Percentiles rank a stretch among this genome's conserved stretches.
These are phyloP conservation scores for Isabelozyma heimii DNA, from an alignment of 805 yeast species.

Conservation along the genomic window DNA sequence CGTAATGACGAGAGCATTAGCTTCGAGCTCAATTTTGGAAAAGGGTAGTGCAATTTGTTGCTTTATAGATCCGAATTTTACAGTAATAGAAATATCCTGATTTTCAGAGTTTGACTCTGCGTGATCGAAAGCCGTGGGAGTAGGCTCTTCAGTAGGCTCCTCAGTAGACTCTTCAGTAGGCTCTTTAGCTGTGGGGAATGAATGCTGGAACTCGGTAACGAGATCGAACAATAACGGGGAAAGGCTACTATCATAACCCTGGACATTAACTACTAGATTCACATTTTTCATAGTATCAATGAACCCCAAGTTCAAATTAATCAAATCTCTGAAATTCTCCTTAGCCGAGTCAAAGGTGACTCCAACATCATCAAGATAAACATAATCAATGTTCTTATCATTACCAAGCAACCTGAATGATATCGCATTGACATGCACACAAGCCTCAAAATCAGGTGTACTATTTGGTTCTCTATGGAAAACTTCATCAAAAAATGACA, in stretches of 20 bases:
- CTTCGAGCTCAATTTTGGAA: neutral
- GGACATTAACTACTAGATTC: slow-evolving; percentile 10
- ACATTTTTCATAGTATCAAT: slow-evolving; percentile 3
- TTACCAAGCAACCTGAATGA: slow-evolving; percentile 1
- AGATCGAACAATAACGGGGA: slow-evolving; percentile 7
- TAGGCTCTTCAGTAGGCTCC: neutral
- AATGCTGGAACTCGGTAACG: neutral
- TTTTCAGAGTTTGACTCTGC: neutral
- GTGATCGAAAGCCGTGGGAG: neutral
- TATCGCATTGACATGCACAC: neutral
- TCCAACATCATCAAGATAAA: slow-evolving; percentile 9
- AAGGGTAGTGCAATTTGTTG: neutral
- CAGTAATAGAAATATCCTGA: neutral
- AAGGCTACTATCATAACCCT: slow-evolving; percentile 16
- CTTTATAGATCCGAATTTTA: neutral
- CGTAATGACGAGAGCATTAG: neutral
- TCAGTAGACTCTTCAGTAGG: neutral
- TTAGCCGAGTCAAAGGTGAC: neutral
- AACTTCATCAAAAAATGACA: slow-evolving; percentile 13
- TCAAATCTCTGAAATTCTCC: slow-evolving; percentile 4
- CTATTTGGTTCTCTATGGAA: slow-evolving; percentile 4
- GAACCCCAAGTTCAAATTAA: slow-evolving; percentile 6
- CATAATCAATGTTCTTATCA: slow-evolving; percentile 10
- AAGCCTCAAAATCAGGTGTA: neutral
- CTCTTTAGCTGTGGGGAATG: neutral